Evolutionary conservation across 306 rosid genomes (phyloP).

Genomic region (Leucaena leucocephala): DNA sequence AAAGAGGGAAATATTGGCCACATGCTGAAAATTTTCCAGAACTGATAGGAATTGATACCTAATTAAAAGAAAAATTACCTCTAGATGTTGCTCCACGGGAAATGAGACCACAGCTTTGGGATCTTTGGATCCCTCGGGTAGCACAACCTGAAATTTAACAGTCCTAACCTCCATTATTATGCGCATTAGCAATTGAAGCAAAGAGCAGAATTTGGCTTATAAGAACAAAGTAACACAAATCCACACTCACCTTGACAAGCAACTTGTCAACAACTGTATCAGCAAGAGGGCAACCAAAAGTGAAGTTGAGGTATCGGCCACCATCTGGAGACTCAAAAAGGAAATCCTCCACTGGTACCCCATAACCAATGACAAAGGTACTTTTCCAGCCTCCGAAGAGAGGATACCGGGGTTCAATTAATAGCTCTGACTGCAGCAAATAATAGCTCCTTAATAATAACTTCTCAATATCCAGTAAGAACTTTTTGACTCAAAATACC

Average conservation of each 20-base stretch:
- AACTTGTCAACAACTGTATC: slow-evolving; percentile 86
- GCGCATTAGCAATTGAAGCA: slow-evolving; percentile 14
- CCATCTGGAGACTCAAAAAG: slow-evolving; percentile 93
- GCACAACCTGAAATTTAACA: slow-evolving; percentile 69
- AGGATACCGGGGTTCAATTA: slow-evolving; percentile 95
- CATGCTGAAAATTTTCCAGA: slow-evolving; percentile 7
- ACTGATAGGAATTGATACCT: background rate
- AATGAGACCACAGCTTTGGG: slow-evolving; percentile 78
- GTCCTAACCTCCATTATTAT: slow-evolving; percentile 33
- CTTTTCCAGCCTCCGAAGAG: slow-evolving; percentile 99
- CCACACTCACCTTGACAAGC: slow-evolving; percentile 69
- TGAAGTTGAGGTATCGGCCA: slow-evolving; percentile 89
- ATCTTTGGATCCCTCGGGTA: slow-evolving; percentile 92
- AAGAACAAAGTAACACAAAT: slow-evolving; percentile 34
- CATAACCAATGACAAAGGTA: slow-evolving; percentile 88
- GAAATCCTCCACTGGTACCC: slow-evolving; percentile 91
- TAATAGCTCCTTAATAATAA: background rate
- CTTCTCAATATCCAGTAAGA: slow-evolving; percentile 6
- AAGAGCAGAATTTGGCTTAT: slow-evolving; percentile 30
- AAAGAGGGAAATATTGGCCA: background rate
- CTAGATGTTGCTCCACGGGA: slow-evolving; percentile 73
- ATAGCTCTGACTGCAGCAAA: slow-evolving; percentile 88
- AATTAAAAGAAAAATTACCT: slow-evolving; percentile 53
- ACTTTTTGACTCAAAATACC: slow-evolving; percentile 19
- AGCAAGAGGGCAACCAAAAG: slow-evolving; percentile 87